Base-by-base conservation (phyloP, 768 basidiomycete genomes). In the Podaxis sp. region DNA sequence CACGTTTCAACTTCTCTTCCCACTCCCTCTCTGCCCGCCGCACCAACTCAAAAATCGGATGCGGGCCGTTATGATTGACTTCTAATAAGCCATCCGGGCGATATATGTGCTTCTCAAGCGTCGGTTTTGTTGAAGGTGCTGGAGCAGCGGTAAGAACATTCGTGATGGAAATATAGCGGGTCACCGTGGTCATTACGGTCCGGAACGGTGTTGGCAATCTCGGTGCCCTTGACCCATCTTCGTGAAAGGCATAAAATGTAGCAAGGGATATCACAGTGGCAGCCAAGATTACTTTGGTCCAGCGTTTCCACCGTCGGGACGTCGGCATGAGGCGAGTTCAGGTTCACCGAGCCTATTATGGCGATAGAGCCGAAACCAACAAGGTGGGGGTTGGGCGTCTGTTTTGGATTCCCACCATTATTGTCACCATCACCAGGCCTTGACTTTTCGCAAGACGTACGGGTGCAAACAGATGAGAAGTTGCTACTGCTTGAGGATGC, bases 11-110 rank as follows among this genome's bases (percentile, higher is more conserved):
- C 67, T 88, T 81, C 0, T 74, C 75, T 26, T 74, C 69, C 80
- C 89, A 95, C 24, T 82, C 80, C 28, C 70, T 71, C 71, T 91
- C 89, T 0, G 93, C 93, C 0, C 87, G 82, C 2, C 81, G 77
- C 71, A 96, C 88, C 61, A 96, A 81, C 49, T 83, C 82, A 33
- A 88, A 81, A 65, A 96, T 95, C 4, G 95, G 95, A 73, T 96
- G 91, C 3, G 72, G 70, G 3, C 77, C 79, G 17, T 75, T 71
- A 20, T 70, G 62, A 46, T 78, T 77, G 56, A 79, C 77, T 58
- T 78, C 76, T n/a, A 81, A 60, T 26, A 81, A 65, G 4, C 80
- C 80, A 66, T 80, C 74, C 4, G 73, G 48, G 28, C 75, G 76
- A 67, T 73, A 78, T 15, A 44, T 64, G 60, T 79, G 78, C 38